A percentile compares a stretch with the other conserved stretches of the same genome.
Conservation (phyloP, 257 asterid genomes). For the Penstemon eatonii region DNA sequence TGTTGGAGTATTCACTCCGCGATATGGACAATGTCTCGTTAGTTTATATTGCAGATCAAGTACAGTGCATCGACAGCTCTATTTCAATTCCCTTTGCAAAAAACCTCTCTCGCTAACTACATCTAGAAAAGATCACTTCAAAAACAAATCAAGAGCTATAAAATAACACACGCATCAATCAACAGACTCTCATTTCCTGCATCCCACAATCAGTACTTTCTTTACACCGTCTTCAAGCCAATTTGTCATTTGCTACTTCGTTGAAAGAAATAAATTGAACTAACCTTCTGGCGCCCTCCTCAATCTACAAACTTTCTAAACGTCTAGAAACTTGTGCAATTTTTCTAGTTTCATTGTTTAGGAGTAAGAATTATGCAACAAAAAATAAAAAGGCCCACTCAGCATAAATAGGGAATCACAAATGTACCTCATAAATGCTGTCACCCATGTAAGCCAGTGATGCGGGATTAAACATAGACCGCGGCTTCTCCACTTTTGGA, state of each 20-base stretch:
- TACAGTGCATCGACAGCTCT: constrained; percentile 19
- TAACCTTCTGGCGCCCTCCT: neutral
- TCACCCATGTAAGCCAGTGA: constrained; percentile 90
- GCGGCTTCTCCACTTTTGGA: constrained; percentile 86
- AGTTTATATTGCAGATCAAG: neutral
- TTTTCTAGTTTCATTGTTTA: neutral
- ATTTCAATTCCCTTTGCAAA: neutral
- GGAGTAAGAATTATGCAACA: constrained; percentile 13
- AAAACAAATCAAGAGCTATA: constrained; percentile 12
- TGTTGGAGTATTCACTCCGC: neutral
- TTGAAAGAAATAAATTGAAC: neutral
- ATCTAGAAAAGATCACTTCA: neutral
- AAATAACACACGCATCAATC: neutral
- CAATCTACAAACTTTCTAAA: neutral
- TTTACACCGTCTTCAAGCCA: neutral
- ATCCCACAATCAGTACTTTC: neutral
- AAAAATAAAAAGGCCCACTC: too few relatives aligned
- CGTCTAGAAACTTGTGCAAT: neutral
- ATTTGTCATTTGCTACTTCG: neutral
- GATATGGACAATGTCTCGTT: neutral
- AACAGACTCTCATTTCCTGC: neutral
- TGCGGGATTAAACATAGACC: constrained; percentile 80
- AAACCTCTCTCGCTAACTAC: constrained; percentile 7
- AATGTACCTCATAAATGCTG: constrained; percentile 78
- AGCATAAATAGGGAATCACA: neutral